phyloP scores from a whole-genome alignment of 2,329 filamentous ascomycete genomes.

The Lecanicillium sp. region DNA sequence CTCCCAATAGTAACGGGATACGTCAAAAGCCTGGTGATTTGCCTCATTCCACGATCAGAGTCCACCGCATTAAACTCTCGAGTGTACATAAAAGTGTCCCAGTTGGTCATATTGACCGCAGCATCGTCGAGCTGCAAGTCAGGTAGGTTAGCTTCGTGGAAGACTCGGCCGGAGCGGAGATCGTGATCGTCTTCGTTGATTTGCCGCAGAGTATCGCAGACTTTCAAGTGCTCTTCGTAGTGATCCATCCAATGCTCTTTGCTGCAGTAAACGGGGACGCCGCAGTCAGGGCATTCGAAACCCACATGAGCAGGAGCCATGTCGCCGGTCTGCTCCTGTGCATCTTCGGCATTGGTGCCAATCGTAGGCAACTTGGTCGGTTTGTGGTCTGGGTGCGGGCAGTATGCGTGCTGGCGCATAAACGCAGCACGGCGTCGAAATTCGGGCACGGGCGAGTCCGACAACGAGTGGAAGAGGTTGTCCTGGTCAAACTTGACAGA shows the following conservation, averaged over 20 bases:
- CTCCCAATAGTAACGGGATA: conserved; percentile 91
- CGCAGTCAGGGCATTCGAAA: conserved; percentile 95
- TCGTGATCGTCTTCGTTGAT: conserved; percentile 99
- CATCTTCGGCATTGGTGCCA: conserved; percentile 53
- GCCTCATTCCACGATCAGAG: conserved; percentile 80
- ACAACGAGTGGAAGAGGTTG: conserved; percentile 90
- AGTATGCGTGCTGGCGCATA: conserved; percentile 89
- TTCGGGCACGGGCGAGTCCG: conserved; percentile 76
- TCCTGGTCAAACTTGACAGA: conserved; percentile 49
- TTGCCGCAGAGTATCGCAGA: conserved; percentile 84
- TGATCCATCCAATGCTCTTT: conserved; percentile 95
- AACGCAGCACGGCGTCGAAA: conserved; percentile 83
- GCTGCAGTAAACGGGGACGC: conserved; percentile 86
- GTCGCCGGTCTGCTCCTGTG: conserved; percentile 44
- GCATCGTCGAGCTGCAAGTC: conserved; percentile 86
- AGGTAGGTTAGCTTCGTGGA: conserved; percentile 89
- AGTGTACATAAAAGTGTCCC: conserved; percentile 95
- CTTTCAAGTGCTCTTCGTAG: conserved; percentile 84
- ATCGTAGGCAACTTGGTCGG: conserved; percentile 61
- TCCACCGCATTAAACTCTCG: conserved; percentile 87
- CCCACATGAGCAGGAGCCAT: conserved; percentile 72
- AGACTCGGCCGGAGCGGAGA: conserved; percentile 78
- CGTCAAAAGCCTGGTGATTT: conserved; percentile 86
- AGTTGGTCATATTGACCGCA: conserved; percentile 94
- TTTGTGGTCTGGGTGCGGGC: conserved; percentile 81